Evolutionary conservation across 768 basidiomycete genomes (phyloP).

Genomic region (Pleurotus platypus): DNA sequence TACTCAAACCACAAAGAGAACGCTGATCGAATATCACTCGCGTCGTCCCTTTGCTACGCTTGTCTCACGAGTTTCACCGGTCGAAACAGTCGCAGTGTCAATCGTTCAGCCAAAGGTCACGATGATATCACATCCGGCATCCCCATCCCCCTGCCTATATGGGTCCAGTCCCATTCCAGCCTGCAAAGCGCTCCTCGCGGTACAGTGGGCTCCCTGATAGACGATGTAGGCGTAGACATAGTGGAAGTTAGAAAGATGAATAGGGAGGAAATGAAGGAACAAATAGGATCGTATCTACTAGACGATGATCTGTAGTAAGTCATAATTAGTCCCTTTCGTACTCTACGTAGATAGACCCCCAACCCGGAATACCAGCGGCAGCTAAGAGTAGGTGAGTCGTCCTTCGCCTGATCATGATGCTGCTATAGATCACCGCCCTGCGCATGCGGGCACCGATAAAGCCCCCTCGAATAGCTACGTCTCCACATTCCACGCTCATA

Average conservation of each 20-base stretch:
- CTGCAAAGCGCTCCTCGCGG: neutral
- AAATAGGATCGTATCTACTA: constrained; percentile 36
- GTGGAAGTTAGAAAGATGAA: constrained; percentile 24
- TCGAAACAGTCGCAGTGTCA: constrained; percentile 42
- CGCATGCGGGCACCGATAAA: no score
- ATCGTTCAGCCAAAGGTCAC: constrained; percentile 11
- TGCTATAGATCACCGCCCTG: no score
- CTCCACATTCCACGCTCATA: no score
- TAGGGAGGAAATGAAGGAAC: constrained; percentile 29
- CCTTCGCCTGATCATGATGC: no score
- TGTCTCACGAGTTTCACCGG: constrained; percentile 62
- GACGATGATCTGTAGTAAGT: constrained; percentile 14
- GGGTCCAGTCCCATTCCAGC: constrained; percentile 24
- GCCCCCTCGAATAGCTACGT: no score
- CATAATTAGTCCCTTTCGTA: no score
- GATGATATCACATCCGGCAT: neutral
- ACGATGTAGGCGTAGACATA: constrained; percentile 19
- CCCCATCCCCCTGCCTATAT: constrained; percentile 31
- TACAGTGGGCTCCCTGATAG: neutral
- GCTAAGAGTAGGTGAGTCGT: no score
- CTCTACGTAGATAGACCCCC: no score
- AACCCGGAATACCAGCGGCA: no score
- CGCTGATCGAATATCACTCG: constrained; percentile 24
- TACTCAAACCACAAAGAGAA: constrained; percentile 26
- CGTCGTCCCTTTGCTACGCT: constrained; percentile 53